phyloP scores from a whole-genome alignment of 768 basidiomycete species.

The Cyathus striatus region DNA sequence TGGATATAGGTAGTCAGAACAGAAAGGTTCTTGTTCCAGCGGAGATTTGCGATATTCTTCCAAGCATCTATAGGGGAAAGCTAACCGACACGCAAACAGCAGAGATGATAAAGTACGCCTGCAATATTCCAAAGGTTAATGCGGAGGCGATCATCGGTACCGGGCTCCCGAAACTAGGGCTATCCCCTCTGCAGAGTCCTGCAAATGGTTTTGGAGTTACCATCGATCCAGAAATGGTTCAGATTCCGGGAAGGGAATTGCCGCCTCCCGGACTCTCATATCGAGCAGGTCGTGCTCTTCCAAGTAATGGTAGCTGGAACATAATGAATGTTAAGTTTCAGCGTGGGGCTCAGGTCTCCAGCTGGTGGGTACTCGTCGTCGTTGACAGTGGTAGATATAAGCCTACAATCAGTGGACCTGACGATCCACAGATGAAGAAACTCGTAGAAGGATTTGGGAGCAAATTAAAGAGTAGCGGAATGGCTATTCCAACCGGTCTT shows the following conservation, averaged over 20 bases:
- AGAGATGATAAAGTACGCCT: conserved; percentile 68
- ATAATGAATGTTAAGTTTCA: conserved; percentile 70
- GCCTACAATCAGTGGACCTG: conserved; percentile 29
- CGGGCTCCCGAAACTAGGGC: conserved; percentile 55
- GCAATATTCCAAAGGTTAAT: conserved; percentile 56
- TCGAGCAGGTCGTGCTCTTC: conserved; percentile 33
- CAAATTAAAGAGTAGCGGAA: conserved; percentile 59
- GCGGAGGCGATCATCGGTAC: conserved; percentile 50
- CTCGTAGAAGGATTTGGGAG: conserved; percentile 48
- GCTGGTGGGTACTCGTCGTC: conserved; percentile 68
- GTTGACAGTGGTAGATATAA: conserved; percentile 47
- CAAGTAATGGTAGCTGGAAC: conserved; percentile 71
- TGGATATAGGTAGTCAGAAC: conserved; percentile 36
- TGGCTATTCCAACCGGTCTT: conserved; percentile 33
- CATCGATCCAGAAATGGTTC: conserved; percentile 54
- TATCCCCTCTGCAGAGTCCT: conserved; percentile 30
- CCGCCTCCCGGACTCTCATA: conserved; percentile 56
- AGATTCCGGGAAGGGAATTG: conserved; percentile 63
- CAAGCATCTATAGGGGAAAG: conserved; percentile 52
- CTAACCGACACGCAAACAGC: conserved; percentile 59
- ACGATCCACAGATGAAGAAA: conserved; percentile 31
- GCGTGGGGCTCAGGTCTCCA: conserved; percentile 38
- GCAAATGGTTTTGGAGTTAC: conserved; percentile 53
- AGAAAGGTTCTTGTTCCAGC: conserved; percentile 47
- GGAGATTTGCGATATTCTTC: conserved; percentile 63